Conservation (phyloP, 495 filamentous ascomycete species). For the Evernia prunastri region DNA sequence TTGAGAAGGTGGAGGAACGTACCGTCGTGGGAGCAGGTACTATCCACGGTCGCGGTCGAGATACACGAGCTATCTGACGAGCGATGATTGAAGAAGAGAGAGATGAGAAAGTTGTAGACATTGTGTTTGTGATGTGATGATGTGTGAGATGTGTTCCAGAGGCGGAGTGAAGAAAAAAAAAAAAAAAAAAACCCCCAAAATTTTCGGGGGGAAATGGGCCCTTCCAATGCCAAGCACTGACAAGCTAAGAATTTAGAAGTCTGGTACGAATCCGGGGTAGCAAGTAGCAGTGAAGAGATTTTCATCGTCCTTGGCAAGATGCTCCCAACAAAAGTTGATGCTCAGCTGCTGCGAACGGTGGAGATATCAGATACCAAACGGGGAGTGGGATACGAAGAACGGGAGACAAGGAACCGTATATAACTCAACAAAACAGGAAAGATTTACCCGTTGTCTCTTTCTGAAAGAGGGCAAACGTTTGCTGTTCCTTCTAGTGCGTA, state of each 20-base stretch:
- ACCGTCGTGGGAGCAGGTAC: conserved; percentile 2
- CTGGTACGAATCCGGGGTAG: too few relatives aligned
- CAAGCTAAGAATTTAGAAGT: too few relatives aligned
- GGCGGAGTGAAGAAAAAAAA: not conserved
- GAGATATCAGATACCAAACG: not conserved
- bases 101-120: conserved; percentile 1
- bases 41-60: conserved; percentile 6
- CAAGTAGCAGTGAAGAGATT: not conserved
- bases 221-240: not conserved
- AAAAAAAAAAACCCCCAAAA: not conserved
- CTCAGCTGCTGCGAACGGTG: not conserved
- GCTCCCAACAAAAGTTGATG: not conserved
- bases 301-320: not conserved
- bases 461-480: not conserved
- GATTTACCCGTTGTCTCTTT: not conserved
- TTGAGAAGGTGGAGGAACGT: conserved; percentile 1
- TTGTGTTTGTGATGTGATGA: conserved; percentile 9
- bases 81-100: conserved; percentile 4
- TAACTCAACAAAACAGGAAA: not conserved
- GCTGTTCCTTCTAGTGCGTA: not conserved
- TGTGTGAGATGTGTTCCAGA: not conserved
- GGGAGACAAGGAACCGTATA: not conserved
- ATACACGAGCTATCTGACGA: conserved; percentile 8
- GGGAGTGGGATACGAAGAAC: not conserved
- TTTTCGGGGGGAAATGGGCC: not conserved